Evolutionary conservation across 495 filamentous ascomycete species (phyloP).

Genomic region (Lasiosphaeriaceae sp.): DNA sequence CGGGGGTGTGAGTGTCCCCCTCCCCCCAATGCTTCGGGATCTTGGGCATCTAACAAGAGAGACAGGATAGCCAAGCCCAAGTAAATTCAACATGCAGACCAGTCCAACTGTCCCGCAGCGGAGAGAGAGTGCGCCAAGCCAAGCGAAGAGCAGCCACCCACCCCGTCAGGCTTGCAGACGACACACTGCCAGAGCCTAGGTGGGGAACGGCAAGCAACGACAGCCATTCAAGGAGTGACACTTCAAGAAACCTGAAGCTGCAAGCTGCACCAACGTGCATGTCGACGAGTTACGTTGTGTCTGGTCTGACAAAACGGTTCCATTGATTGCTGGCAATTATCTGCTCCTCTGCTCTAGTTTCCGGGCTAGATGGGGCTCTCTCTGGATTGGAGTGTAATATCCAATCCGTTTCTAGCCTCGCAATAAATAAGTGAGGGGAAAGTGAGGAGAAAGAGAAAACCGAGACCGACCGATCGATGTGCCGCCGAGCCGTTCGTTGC

Average conservation of each 20-base stretch:
- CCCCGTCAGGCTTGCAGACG: slow-evolving; percentile 1
- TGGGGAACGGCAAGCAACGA: slow-evolving; percentile 6
- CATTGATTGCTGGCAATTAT: no score
- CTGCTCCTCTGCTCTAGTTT: no score
- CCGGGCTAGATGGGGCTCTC: no score
- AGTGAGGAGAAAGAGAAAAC: no score
- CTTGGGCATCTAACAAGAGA: slow-evolving; percentile 9
- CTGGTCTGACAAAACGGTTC: slow-evolving; percentile 6
- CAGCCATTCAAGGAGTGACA: slow-evolving; percentile 32
- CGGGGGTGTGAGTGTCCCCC: neutral
- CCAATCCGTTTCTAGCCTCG: no score
- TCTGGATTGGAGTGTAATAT: no score
- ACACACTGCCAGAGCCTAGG: neutral
- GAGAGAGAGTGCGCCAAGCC: no score
- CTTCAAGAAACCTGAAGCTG: slow-evolving; percentile 24
- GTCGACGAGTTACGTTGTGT: slow-evolving; percentile 6
- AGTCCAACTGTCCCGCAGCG: slow-evolving; percentile 20
- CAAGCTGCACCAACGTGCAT: slow-evolving; percentile 19
- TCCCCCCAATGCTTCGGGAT: slow-evolving; percentile 2
- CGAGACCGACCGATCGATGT: no score
- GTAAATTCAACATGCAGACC: slow-evolving; percentile 15
- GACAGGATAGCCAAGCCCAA: neutral
- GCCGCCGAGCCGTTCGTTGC: no score
- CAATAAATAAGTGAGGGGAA: no score
- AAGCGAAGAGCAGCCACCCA: slow-evolving; percentile 5